These are phyloP conservation scores for Suhomyces pyralidae DNA, from an alignment of 805 yeast genomes.

Conservation along the genomic window DNA sequence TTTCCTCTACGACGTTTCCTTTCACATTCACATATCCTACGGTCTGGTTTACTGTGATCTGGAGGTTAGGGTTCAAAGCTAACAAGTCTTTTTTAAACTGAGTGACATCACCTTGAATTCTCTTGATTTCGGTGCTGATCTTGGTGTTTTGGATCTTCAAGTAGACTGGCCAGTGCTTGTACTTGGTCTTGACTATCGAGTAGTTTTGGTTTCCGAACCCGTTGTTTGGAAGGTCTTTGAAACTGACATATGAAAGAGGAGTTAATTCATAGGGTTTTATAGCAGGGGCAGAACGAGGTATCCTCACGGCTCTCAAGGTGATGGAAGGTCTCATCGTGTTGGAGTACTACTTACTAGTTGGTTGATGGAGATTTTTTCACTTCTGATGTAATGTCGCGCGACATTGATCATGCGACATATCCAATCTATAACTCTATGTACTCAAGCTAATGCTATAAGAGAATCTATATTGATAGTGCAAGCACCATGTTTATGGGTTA, in stretches of 20 bases:
- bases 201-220: slow-evolving; percentile 40
- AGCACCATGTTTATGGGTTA: too few species aligned
- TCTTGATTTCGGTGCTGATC: slow-evolving; percentile 69
- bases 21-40: slow-evolving; percentile 39
- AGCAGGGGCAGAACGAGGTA: slow-evolving; percentile 14
- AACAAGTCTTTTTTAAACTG: slow-evolving; percentile 67
- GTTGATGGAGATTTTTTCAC: background rate
- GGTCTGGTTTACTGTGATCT: slow-evolving; percentile 33
- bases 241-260: slow-evolving; percentile 21
- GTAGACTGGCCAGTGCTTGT: slow-evolving; percentile 81
- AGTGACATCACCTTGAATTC: slow-evolving; percentile 63
- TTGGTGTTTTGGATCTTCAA: slow-evolving; percentile 62
- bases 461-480: too few species aligned
- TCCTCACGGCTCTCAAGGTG: slow-evolving; percentile 22
- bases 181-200: slow-evolving; percentile 47
- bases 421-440: too few species aligned
- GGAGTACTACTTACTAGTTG: slow-evolving; percentile 15
- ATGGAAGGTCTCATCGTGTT: slow-evolving; percentile 25
- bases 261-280: slow-evolving; percentile 28
- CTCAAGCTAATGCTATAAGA: too few species aligned
- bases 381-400: background rate
- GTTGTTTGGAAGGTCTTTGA: slow-evolving; percentile 26
- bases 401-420: background rate
- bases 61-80: slow-evolving; percentile 45
- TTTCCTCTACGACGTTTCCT: slow-evolving; percentile 35